Percentiles rank a stretch among this genome's conserved stretches.
These are phyloP conservation scores for Akebia trifoliata DNA, from an alignment of 164 flowering plant genomes.

Conservation along the genomic window DNA sequence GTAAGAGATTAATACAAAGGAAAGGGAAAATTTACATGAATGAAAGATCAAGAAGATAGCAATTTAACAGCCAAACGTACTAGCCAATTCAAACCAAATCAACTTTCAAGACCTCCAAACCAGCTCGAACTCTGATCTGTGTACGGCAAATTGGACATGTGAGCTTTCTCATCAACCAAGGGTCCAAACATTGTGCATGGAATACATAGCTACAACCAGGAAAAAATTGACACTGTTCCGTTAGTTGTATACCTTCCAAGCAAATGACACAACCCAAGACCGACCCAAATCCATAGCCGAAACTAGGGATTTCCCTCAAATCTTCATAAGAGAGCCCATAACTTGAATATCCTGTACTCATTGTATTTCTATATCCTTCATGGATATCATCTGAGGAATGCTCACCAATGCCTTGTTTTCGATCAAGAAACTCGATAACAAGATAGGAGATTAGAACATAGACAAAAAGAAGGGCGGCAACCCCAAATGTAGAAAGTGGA, in stretches of 20 bases:
- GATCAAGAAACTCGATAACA: not conserved
- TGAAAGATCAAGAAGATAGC: too few species aligned
- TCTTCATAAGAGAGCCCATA: not conserved
- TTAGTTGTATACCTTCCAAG: not conserved
- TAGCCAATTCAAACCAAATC: too few species aligned
- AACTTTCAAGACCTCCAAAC: too few species aligned
- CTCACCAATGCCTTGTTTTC: too few species aligned
- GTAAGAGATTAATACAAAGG: too few species aligned
- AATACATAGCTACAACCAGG: constrained; percentile 2
- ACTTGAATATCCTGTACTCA: not conserved
- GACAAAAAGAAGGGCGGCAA: not conserved
- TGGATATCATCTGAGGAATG: not conserved
- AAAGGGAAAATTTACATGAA: too few species aligned
- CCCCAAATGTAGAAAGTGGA: not conserved
- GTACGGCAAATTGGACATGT: constrained; percentile 3
- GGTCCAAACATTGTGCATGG: not conserved
- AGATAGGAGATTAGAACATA: not conserved
- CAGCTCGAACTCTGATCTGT: not conserved
- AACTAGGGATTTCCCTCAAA: not conserved
- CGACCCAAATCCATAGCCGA: not conserved
- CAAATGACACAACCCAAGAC: not conserved
- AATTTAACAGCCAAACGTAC: too few species aligned
- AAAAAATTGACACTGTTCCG: not conserved
- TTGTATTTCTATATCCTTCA: not conserved
- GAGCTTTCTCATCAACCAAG: not conserved